phyloP scores from a whole-genome alignment of 2,329 filamentous ascomycete species.

The Cercospora nicotianae region DNA sequence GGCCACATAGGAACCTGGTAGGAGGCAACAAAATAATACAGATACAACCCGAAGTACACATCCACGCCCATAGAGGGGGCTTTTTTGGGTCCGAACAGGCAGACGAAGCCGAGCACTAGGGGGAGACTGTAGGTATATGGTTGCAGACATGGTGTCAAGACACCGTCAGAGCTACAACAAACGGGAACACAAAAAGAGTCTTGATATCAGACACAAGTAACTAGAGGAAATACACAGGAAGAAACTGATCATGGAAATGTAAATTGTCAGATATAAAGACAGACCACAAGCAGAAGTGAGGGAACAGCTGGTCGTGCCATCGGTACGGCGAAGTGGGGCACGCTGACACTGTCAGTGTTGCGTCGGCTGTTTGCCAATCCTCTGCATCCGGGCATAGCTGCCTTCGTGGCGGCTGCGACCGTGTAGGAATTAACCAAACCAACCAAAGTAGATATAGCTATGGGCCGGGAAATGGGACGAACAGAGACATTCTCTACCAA shows the following conservation, averaged over 20 bases:
- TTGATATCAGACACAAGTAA: too few relatives aligned
- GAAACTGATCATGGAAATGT: background rate
- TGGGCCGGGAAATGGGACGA: too few relatives aligned
- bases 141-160: too few relatives aligned
- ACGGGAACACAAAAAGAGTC: too few relatives aligned
- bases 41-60: too few relatives aligned
- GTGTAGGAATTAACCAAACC: conserved; percentile 9
- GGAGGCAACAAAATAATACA: too few relatives aligned
- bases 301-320: conserved; percentile 15
- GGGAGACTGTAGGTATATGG: too few relatives aligned
- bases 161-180: background rate
- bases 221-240: too few relatives aligned
- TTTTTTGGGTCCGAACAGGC: too few relatives aligned
- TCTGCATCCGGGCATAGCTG: conserved; percentile 16
- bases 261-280: conserved; percentile 10
- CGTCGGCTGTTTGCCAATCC: conserved; percentile 14
- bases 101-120: background rate
- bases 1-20: too few relatives aligned
- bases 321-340: conserved; percentile 16
- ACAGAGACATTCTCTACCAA: too few relatives aligned
- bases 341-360: conserved; percentile 1
- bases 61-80: too few relatives aligned
- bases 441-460: background rate
- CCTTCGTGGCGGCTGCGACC: conserved; percentile 7
- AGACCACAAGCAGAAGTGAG: conserved; percentile 13